phyloP scores from a whole-genome alignment of 2,329 filamentous ascomycete genomes.

The Fusarium mexicanum region DNA sequence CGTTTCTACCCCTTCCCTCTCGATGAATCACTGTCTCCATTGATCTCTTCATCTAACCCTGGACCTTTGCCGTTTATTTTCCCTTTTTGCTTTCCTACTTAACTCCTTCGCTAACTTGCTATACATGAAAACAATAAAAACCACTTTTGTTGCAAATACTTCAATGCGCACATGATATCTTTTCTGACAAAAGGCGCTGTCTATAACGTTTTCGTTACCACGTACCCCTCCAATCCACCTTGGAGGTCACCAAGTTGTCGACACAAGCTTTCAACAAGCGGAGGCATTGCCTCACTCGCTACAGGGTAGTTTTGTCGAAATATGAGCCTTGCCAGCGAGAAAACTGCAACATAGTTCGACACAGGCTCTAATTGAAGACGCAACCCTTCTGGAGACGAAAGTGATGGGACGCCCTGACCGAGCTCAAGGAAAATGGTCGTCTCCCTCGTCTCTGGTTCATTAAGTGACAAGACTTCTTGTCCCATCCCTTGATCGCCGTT shows the following conservation, averaged over 20 bases:
- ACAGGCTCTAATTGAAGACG: constrained; percentile 28
- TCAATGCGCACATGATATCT: not conserved
- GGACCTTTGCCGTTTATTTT: not conserved
- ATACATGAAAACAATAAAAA: constrained; percentile 4
- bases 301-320: constrained; percentile 37
- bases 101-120: constrained; percentile 36
- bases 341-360: constrained; percentile 19
- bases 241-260: constrained; percentile 34
- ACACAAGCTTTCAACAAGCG: constrained; percentile 34
- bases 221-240: not conserved
- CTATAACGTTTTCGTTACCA: not conserved
- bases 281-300: constrained; percentile 32
- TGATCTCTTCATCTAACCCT: not conserved
- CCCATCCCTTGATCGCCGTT: constrained; percentile 8
- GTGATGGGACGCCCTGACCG: constrained; percentile 26
- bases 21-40: not conserved
- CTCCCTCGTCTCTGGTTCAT: constrained; percentile 29
- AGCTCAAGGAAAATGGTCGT: constrained; percentile 30
- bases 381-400: constrained; percentile 20
- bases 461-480: constrained; percentile 24
- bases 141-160: constrained; percentile 9
- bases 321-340: constrained; percentile 25
- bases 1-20: not conserved
- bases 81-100: constrained; percentile 7
- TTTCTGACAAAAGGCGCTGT: not conserved